Evolutionary conservation across 176 grass and related monocot species (phyloP), one percentile per base, ranked within the genome.

Genomic region (Metroxylon sagu): DNA sequence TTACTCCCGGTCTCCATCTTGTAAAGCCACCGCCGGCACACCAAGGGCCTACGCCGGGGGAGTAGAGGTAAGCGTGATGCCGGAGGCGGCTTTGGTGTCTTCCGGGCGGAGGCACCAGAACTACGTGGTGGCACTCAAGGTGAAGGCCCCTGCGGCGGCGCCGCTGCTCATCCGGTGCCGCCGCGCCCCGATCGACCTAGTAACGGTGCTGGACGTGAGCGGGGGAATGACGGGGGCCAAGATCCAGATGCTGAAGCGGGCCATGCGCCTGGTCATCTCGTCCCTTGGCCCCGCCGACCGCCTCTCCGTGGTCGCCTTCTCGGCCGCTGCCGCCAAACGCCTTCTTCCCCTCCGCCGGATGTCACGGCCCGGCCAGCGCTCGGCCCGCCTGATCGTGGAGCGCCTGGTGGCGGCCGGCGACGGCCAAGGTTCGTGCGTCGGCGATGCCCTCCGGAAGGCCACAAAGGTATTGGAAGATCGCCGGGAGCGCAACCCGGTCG

Each of bases 381-480:
- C 93, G 2, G 87, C 84, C 18, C 81, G 87, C 3, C 81, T 77
- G 64, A 92, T 98, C 66, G 80, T 98, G 2, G 93, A 98, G 19
- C 66, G 93, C 4, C 85, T 98, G 5, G 83, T 96, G 4, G 79
- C 81, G 56, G 75, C 79, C 8, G 73, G 78, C 25, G 72, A 67
- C 1, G 71, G 61, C 23, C 80, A 66, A 59, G 68, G 52, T 65
- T 65, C 61, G 6, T 87, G 74, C 49, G 82, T 88, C 7, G 81
- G 81, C 26, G 93, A 98, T 65, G 84, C 87, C 0, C 76, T 98
- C 23, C 77, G 80, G 62, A 98, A 98, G 81, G 93, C 93, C 54
- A 88, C 87, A 30, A 98, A 98, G 70, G 79, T 98, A 1, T 78
- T 98, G 6, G 87, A 98, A 64, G 93, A 98, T 52, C 85, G 93